Conservation (phyloP, 2,329 filamentous ascomycete genomes). For the Colletotrichum musae region DNA sequence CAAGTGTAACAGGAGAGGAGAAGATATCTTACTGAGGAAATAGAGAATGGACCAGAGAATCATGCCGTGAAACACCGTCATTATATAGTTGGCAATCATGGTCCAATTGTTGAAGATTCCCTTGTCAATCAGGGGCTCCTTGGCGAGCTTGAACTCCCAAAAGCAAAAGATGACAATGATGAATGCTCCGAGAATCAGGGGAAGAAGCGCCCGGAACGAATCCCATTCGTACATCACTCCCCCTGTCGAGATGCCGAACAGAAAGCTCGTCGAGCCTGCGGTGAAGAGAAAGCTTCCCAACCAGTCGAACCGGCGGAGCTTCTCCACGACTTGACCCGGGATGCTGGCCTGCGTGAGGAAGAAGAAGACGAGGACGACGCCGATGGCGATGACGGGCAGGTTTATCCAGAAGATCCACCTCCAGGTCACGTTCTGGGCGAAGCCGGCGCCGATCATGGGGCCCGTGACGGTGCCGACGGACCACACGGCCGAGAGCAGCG, state of each 20-base stretch:
- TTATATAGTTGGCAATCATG: slow-evolving; percentile 62
- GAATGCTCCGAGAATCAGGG: slow-evolving; percentile 68
- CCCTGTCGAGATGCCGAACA: slow-evolving; percentile 76
- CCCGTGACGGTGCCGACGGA: slow-evolving; percentile 68
- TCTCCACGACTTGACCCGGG: slow-evolving; percentile 41
- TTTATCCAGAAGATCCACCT: slow-evolving; percentile 78
- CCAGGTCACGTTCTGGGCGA: slow-evolving; percentile 67
- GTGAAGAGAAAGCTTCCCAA: slow-evolving; percentile 74
- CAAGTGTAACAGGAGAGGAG: background rate
- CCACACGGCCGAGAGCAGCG: slow-evolving; percentile 62
- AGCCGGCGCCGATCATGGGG: slow-evolving; percentile 67
- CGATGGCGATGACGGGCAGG: slow-evolving; percentile 68
- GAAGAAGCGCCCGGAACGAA: slow-evolving; percentile 73
- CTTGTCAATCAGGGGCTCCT: slow-evolving; percentile 64
- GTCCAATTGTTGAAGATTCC: slow-evolving; percentile 64
- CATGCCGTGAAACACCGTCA: slow-evolving; percentile 71
- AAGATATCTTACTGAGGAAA: slow-evolving; percentile 59
- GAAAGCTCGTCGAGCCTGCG: slow-evolving; percentile 68
- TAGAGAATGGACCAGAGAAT: slow-evolving; percentile 69
- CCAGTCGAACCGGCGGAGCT: slow-evolving; percentile 70
- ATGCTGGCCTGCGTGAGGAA: slow-evolving; percentile 58
- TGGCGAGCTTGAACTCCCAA: slow-evolving; percentile 67
- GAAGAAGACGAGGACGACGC: slow-evolving; percentile 59
- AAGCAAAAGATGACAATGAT: slow-evolving; percentile 67
- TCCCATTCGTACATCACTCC: slow-evolving; percentile 76